Evolutionary conservation across 768 basidiomycete species (phyloP), one percentile per base, ranked within the genome.

Genomic region (Termitomyces sp.): DNA sequence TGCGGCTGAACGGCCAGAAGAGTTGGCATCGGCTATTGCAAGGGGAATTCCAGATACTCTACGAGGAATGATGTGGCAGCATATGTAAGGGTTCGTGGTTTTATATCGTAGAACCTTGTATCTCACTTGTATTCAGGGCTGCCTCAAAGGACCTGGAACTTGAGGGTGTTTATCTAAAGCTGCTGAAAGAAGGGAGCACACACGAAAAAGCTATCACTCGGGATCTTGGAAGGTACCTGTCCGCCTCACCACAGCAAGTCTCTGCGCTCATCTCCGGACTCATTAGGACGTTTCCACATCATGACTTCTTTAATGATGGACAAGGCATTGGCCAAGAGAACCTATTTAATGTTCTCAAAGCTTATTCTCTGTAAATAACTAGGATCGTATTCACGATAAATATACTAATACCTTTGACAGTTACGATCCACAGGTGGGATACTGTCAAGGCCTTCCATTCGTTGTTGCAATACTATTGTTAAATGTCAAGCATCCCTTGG

Each of bases 241-340:
- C 45, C 44, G 21, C 44, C 58, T 44, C 56, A 56, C 56, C 52
- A 60, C 57, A 43, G 3, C 19, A 53, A 17, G 41, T 47, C 11
- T 27, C 9, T 47, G 10, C 5, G 10, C 19, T 46, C 32, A 54
- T 38, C 25, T 34, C 27, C 35, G 8, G 32, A 8, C 11, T 59
- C 31, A 14, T 52, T 23, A 90, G 92, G 69, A 99, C 97, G 3
- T 98, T 99, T 73, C 97, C 97, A 25, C 91, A 95, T 68, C 95
- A 98, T 65, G 89, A 91, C 45, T 98, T 93, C 75, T 99, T 98
- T 71, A 93, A 85, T 42, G 91, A 97, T 63, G 94, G 89, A 3
- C 90, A 91, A 64, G 97, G 96, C 9, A 89, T 95, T 27, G 97
- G 97, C 2, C 95, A 98, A 69, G 96, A 98, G 71, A 95, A 96